Evolutionary conservation across 257 asterid genomes (phyloP).

Genomic region (Solanum clarkiae): DNA sequence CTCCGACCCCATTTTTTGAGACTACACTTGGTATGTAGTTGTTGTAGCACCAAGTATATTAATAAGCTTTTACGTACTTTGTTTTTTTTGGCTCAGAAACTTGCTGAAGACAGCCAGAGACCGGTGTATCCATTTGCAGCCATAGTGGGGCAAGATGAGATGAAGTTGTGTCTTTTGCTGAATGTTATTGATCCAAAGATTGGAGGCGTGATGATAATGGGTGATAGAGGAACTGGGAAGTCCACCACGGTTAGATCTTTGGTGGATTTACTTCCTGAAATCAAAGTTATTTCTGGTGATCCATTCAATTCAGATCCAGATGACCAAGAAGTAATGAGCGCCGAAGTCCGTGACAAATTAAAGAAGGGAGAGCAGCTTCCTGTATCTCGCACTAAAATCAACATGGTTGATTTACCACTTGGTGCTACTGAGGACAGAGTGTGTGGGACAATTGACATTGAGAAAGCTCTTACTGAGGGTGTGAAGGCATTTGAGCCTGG

Average conservation of each 20-base stretch:
- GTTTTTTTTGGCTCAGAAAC: constrained; percentile 34
- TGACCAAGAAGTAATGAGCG: constrained; percentile 74
- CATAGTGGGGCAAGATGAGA: constrained; percentile 96
- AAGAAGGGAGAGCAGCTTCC: constrained; percentile 41
- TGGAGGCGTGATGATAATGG: constrained; percentile 99
- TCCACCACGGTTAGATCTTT: constrained; percentile 85
- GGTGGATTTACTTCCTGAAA: constrained; percentile 81
- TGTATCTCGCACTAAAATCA: constrained; percentile 46
- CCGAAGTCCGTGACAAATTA: constrained; percentile 59
- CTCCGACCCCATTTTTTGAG: neutral
- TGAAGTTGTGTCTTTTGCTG: constrained; percentile 75
- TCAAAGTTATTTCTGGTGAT: constrained; percentile 66
- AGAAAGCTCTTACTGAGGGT: constrained; percentile 90
- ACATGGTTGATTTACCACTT: constrained; percentile 87
- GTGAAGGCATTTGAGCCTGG: constrained; percentile 97
- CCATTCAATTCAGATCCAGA: constrained; percentile 92
- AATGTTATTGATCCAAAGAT: constrained; percentile 93
- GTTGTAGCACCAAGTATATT: neutral
- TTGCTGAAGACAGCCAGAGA: constrained; percentile 62
- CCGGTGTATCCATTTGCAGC: constrained; percentile 97
- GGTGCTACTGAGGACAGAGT: constrained; percentile 96
- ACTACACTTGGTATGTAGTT: neutral
- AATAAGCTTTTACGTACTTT: neutral
- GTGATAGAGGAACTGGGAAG: constrained; percentile 94
- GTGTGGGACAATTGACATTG: constrained; percentile 90